Base-by-base conservation (phyloP, 371 early-diverging fungal genomes). In the Mortierella sp. region DNA sequence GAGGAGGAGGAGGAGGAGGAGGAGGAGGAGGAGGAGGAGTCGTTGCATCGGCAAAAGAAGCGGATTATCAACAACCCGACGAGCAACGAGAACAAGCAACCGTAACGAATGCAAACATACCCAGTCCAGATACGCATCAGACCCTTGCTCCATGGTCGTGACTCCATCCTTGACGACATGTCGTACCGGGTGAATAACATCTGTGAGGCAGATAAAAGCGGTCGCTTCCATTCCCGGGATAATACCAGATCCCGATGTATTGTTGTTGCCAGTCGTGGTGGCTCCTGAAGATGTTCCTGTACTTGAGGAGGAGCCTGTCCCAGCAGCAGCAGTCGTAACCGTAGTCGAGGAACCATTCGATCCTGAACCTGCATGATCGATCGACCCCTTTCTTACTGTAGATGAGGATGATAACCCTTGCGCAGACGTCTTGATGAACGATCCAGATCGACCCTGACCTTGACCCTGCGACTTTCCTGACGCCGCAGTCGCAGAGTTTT, bases 121-220 rank as follows among this genome's bases (percentile, higher is more conserved):
- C 82, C 82, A 82, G 61, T 82, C 82, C 19, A 82, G 64, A 40
- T 82, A 82, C 4, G 82, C 82, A 45, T 82, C 82, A 11, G 82
- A 82, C 66, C 82, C 82, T 71, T 77, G 82, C 45, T 77, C 82
- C 77, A 72, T 71, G 45, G 69, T 68, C 9, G 82, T 72, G 2
- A 77, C 69, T 9, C 82, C 78, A 31, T 82, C 78, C 63, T 77
- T 82, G 47, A 77, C 64, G 19, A 71, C 66, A 11, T 77, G 82
- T 44, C 82, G 74, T 6, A 82, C 82, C n/a, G 82, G 69, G 11
- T 67, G 82, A 26, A 82, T 82, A 14, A 77, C 70, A 48, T 82
- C 82, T 19, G 82, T 82, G 14, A 82, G 66, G 39, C 82, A 82
- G 24, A 82, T 82, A 40, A 82, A 82, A 16, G 78, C 72, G 8